Evolutionary conservation across 306 rosid genomes (phyloP), one percentile per base, ranked within the genome.

Genomic region (Biancaea sappan): DNA sequence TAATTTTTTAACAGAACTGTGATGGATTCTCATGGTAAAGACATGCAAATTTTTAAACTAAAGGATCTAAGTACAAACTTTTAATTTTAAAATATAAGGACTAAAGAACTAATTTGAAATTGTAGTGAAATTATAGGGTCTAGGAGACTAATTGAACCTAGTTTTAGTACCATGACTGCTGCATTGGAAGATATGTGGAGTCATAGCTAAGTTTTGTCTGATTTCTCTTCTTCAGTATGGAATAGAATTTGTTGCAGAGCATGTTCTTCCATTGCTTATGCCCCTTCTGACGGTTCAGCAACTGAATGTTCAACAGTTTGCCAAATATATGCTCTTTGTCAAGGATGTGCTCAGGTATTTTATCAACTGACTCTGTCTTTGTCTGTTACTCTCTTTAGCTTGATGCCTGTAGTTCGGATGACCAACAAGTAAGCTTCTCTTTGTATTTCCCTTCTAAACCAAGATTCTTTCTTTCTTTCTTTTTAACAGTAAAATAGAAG

Each of bases 251-350:
- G 89, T 86, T 75, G 96, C 91, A 7, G 98, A 93, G 81, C 98
- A 93, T 78, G 98, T 91, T 81, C 92, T 93, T 76, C 98, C 98
- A 5, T 74, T 91, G 50, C 84, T 93, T 60, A 69, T 57, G 52
- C 98, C 97, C 46, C 96, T 89, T 66, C 89, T 93, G 72, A 88
- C 88, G 16, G 89, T 94, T 80, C 96, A 89, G 83, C 98, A 93
- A 68, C 76, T 93, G 69, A 93, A 93, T 50, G 91, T 91, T 76
- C 98, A 91, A 88, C 98, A 93, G 83, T 93, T 93, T 84, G 96
- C 98, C 32, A 93, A 93, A 81, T 91, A 91, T 85, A 91, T 93
- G 97, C 91, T 91, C 70, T 93, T 93, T 86, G 97, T 93, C 77
- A 93, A 91, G 92, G 93, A 93, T 79, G 86, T 91, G 77, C 89